Conservation (phyloP, 768 basidiomycete genomes). For the Psilocybe subaeruginosa region DNA sequence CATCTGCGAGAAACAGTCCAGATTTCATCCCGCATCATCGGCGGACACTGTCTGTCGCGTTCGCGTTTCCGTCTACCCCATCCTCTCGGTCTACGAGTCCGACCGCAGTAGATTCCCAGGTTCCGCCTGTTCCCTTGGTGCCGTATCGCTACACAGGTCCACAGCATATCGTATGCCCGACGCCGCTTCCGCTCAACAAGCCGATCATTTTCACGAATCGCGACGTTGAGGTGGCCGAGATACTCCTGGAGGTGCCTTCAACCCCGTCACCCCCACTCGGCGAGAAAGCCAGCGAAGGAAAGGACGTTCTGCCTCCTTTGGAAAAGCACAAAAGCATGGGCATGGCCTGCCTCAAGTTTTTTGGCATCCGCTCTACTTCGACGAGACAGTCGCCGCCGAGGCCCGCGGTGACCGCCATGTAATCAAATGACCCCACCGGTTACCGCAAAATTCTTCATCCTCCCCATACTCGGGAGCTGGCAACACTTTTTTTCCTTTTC, state of each 20-base stretch:
- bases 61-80: constrained; percentile 3
- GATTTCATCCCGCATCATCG: constrained; percentile 9
- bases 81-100: constrained; percentile 1
- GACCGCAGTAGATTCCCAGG: not conserved
- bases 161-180: constrained; percentile 15
- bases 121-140: constrained; percentile 8
- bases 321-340: constrained; percentile 35
- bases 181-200: constrained; percentile 2
- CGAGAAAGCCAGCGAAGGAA: not conserved
- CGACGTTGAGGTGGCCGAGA: constrained; percentile 5
- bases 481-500: constrained; percentile 7
- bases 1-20: constrained; percentile 1
- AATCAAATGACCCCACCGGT: constrained; percentile 5
- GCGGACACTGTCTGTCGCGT: constrained; percentile 13
- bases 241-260: not conserved
- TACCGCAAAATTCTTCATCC: not conserved
- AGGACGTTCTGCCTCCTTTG: constrained; percentile 22
- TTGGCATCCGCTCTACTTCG: constrained; percentile 43
- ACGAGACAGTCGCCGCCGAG: constrained; percentile 13
- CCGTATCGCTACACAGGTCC: constrained; percentile 17
- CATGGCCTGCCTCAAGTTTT: constrained; percentile 54
- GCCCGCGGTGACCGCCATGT: constrained; percentile 18
- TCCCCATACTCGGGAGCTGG: not conserved
- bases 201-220: constrained; percentile 6
- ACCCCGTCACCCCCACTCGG: not conserved